Evolutionary conservation across 257 asterid genomes (phyloP).

Genomic region (Ligustrum vulgare): DNA sequence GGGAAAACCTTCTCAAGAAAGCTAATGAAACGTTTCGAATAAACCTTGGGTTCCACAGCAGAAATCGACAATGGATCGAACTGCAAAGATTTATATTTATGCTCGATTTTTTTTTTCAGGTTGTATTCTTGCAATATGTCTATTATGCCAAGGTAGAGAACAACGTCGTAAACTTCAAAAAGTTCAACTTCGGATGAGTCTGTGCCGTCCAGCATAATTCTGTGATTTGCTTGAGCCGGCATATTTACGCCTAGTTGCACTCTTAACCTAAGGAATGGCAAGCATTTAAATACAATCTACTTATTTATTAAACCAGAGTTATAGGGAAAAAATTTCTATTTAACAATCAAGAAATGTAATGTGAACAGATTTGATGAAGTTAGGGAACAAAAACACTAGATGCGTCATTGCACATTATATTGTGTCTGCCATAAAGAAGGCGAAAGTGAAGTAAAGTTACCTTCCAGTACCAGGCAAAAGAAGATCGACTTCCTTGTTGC

Average conservation of each 20-base stretch:
- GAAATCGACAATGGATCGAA: constrained; percentile 76
- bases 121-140: constrained; percentile 89
- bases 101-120: constrained; percentile 76
- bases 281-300: constrained; percentile 1
- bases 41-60: constrained; percentile 65
- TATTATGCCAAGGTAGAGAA: constrained; percentile 85
- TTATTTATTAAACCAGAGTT: not conserved
- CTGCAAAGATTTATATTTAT: constrained; percentile 60
- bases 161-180: constrained; percentile 88
- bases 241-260: constrained; percentile 96
- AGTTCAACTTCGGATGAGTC: constrained; percentile 69
- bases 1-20: constrained; percentile 76
- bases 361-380: not conserved
- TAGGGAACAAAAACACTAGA: not conserved
- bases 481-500: constrained; percentile 56
- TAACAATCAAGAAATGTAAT: not conserved
- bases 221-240: constrained; percentile 94
- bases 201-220: constrained; percentile 48
- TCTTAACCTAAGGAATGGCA: constrained; percentile 61
- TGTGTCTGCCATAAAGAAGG: not conserved
- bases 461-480: constrained; percentile 58
- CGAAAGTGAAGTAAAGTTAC: constrained; percentile 25
- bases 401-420: too few species aligned
- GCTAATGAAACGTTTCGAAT: constrained; percentile 65
- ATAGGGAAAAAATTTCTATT: not conserved